Evolutionary conservation across 1,139 yeast genomes (phyloP).

Genomic region (Sugiyamaella xylanicola): DNA sequence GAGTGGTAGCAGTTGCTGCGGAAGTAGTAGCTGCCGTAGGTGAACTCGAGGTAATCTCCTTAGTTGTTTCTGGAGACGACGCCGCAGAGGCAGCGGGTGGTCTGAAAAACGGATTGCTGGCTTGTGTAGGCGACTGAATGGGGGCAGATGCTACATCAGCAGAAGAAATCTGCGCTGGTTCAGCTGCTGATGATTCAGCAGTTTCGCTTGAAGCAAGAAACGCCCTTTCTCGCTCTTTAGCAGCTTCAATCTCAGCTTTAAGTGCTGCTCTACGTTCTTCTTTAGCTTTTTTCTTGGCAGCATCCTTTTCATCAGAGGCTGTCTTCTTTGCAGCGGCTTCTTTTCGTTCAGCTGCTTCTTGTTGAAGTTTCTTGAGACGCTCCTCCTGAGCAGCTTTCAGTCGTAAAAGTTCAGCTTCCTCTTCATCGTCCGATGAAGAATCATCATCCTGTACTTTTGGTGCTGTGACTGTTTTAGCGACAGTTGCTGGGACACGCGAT

Average conservation of each 20-base stretch:
- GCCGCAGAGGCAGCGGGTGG: background rate
- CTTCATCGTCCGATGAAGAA: constrained; percentile 50
- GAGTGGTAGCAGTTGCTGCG: constrained; percentile 22
- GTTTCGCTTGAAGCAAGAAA: constrained; percentile 19
- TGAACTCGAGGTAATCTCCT: too few relatives aligned
- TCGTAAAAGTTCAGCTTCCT: constrained; percentile 50
- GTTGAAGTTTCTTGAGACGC: constrained; percentile 35
- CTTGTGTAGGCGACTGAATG: constrained; percentile 5
- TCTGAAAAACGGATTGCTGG: constrained; percentile 20
- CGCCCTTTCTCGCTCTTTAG: constrained; percentile 45
- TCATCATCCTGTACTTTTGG: constrained; percentile 29
- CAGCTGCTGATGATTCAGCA: constrained; percentile 24
- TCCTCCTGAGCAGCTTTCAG: constrained; percentile 48
- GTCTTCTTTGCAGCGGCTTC: constrained; percentile 46
- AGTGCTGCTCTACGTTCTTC: constrained; percentile 63
- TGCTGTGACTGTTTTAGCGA: constrained; percentile 11
- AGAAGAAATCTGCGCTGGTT: constrained; percentile 23
- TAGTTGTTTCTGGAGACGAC: too few relatives aligned
- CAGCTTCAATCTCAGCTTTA: constrained; percentile 68
- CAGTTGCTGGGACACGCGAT: constrained; percentile 22
- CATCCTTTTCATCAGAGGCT: constrained; percentile 25
- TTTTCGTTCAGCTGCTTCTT: constrained; percentile 31
- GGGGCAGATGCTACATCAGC: background rate
- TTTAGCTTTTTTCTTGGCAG: constrained; percentile 50
- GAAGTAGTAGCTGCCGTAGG: constrained; percentile 22